Conservation (phyloP, 2,329 filamentous ascomycete species). For the Fusarium tricinctum region DNA sequence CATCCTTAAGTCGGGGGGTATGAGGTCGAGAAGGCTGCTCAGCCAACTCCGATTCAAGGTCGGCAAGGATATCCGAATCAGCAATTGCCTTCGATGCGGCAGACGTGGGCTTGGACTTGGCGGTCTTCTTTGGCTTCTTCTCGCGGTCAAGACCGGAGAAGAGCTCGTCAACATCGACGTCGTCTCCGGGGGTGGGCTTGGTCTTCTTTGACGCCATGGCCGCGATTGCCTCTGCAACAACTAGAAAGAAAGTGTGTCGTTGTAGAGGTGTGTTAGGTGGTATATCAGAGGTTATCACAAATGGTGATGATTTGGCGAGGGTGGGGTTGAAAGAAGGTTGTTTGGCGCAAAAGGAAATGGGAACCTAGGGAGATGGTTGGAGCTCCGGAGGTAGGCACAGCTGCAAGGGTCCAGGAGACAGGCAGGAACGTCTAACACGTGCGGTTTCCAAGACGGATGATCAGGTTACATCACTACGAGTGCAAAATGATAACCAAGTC, state of each 20-base stretch:
- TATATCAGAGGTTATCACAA: constrained; percentile 6
- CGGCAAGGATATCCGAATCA: constrained; percentile 85
- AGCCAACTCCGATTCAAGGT: constrained; percentile 81
- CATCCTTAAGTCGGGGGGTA: constrained; percentile 80
- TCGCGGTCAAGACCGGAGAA: constrained; percentile 73
- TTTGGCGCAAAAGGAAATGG: constrained; percentile 37
- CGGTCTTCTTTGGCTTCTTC: constrained; percentile 63
- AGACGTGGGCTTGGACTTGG: constrained; percentile 64
- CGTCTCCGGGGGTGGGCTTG: constrained; percentile 65
- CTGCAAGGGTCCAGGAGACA: constrained; percentile 41
- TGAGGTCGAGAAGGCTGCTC: constrained; percentile 82
- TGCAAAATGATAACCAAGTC: not conserved
- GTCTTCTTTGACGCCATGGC: constrained; percentile 73
- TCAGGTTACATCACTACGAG: constrained; percentile 8
- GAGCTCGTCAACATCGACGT: constrained; percentile 75
- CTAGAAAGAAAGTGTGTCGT: not conserved
- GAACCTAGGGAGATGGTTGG: constrained; percentile 33
- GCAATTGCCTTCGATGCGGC: constrained; percentile 63
- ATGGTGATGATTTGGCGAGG: constrained; percentile 27
- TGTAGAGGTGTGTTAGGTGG: not conserved
- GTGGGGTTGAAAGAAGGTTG: constrained; percentile 42
- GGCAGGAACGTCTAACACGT: constrained; percentile 30
- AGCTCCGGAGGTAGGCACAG: constrained; percentile 39
- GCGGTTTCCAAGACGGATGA: constrained; percentile 17
- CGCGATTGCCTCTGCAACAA: constrained; percentile 17